Percentiles rank a stretch among this genome's conserved stretches.
Evolutionary conservation across 768 basidiomycete species (phyloP).

Genomic region (Leccinum rimulosum): DNA sequence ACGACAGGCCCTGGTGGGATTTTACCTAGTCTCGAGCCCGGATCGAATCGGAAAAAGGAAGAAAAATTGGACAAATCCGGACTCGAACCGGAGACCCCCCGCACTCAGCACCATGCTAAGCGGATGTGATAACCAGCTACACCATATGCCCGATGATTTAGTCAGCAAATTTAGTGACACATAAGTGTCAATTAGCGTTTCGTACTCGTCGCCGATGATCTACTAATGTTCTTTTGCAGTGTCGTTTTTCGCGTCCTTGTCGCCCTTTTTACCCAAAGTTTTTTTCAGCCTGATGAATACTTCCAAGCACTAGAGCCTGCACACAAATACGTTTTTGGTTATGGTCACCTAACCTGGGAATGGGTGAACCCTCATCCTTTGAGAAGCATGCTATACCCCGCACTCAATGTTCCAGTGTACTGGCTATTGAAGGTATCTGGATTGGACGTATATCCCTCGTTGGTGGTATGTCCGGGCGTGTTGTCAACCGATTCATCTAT

Average conservation of each 20-base stretch:
- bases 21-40: too few species aligned
- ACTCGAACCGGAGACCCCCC: slow-evolving; percentile 41
- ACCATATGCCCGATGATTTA: slow-evolving; percentile 32
- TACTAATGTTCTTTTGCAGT: slow-evolving; percentile 31
- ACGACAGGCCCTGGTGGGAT: too few species aligned
- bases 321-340: slow-evolving; percentile 84
- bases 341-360: slow-evolving; percentile 95
- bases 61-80: slow-evolving; percentile 33
- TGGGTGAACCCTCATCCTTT: slow-evolving; percentile 74
- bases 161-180: not conserved
- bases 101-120: slow-evolving; percentile 36
- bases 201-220: not conserved
- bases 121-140: slow-evolving; percentile 42
- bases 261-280: slow-evolving; percentile 72
- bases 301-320: slow-evolving; percentile 95
- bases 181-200: not conserved
- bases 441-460: slow-evolving; percentile 47
- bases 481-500: not conserved
- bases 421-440: slow-evolving; percentile 58
- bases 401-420: slow-evolving; percentile 76
- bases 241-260: slow-evolving; percentile 53
- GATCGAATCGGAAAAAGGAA: too few species aligned
- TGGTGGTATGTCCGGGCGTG: slow-evolving; percentile 55
- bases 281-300: slow-evolving; percentile 97
- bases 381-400: slow-evolving; percentile 79